Evolutionary conservation across 805 yeast genomes (phyloP).

Genomic region (Hanseniaspora taiwanica): DNA sequence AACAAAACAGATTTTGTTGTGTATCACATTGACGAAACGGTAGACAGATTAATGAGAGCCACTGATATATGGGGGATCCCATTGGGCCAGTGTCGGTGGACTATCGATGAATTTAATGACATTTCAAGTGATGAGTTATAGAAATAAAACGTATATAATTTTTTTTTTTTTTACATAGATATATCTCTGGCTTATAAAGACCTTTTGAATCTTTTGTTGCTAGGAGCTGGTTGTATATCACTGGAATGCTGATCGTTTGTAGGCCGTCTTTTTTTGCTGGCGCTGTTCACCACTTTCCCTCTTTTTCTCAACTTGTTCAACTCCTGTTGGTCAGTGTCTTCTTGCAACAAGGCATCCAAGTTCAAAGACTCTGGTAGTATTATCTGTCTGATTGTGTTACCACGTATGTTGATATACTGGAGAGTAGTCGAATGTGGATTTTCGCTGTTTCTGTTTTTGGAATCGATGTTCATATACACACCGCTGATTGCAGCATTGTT

Average conservation of each 20-base stretch:
- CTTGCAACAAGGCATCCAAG: constrained; percentile 47
- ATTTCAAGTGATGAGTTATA: not conserved
- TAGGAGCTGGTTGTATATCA: constrained; percentile 23
- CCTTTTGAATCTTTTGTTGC: constrained; percentile 11
- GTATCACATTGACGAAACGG: constrained; percentile 58
- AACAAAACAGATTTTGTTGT: constrained; percentile 15
- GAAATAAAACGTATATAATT: not conserved
- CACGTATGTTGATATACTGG: constrained; percentile 76
- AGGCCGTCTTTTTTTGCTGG: constrained; percentile 15
- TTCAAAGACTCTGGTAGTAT: constrained; percentile 78
- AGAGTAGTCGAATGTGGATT: constrained; percentile 38
- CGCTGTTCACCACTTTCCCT: constrained; percentile 17
- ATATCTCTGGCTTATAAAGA: no score
- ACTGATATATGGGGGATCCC: constrained; percentile 61
- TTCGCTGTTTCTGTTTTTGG: constrained; percentile 27
- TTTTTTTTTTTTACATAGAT: not conserved
- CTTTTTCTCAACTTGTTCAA: constrained; percentile 16
- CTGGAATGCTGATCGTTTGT: constrained; percentile 12
- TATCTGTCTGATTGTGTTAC: constrained; percentile 75
- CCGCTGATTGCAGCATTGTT: constrained; percentile 13
- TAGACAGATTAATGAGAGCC: constrained; percentile 43
- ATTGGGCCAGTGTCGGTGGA: constrained; percentile 39
- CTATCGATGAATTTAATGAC: constrained; percentile 5
- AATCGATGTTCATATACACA: constrained; percentile 12
- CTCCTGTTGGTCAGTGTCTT: constrained; percentile 17